These are phyloP conservation scores for Euphorbia tirucalli DNA, from an alignment of 345 rosid genomes.

Conservation along the genomic window DNA sequence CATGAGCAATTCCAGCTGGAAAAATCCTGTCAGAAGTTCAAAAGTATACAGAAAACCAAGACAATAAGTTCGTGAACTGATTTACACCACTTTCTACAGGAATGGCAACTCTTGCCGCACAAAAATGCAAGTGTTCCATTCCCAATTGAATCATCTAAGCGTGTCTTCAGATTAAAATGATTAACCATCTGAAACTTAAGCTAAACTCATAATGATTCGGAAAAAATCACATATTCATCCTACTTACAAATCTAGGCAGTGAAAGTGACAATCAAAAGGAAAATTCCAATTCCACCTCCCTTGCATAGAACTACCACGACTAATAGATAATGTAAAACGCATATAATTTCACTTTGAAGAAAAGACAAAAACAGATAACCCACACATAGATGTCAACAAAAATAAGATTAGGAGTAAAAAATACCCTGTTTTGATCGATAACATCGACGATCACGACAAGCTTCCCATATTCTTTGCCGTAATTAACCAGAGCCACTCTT, in stretches of 20 bases:
- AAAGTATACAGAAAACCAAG: too few relatives aligned
- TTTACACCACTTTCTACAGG: background rate
- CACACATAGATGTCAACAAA: background rate
- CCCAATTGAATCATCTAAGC: background rate
- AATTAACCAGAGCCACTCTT: slow-evolving; percentile 81
- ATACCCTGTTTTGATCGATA: slow-evolving; percentile 79
- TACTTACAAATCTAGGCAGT: too few relatives aligned
- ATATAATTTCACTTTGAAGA: too few relatives aligned
- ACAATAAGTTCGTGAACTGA: too few relatives aligned
- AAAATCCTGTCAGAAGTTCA: too few relatives aligned
- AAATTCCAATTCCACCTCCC: too few relatives aligned
- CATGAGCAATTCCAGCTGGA: background rate
- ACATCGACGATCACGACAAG: slow-evolving; percentile 90
- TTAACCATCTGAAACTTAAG: background rate
- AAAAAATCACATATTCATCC: background rate
- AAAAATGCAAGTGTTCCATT: background rate
- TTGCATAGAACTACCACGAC: too few relatives aligned
- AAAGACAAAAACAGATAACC: background rate
- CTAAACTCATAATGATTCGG: background rate
- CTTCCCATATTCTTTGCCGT: slow-evolving; percentile 77
- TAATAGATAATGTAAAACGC: too few relatives aligned
- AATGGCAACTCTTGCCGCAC: background rate
- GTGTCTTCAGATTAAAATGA: background rate
- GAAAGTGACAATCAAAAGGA: too few relatives aligned
- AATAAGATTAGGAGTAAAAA: background rate